Evolutionary conservation across 345 rosid genomes (phyloP).

Genomic region (Ceriops tagal): DNA sequence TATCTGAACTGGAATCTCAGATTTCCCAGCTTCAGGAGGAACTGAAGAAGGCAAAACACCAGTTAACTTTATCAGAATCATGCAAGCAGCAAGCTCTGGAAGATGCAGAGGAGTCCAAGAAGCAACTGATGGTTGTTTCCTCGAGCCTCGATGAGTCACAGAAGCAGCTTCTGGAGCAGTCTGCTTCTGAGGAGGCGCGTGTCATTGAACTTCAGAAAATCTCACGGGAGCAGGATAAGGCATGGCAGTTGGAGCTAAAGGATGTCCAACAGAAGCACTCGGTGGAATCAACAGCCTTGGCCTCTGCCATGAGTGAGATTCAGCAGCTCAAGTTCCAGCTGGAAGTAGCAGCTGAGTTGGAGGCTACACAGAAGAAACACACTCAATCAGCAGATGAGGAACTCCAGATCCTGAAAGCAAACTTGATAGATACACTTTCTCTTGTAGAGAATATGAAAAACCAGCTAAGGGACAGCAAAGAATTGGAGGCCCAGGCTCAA

Average conservation of each 20-base stretch:
- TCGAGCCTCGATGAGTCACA: slow-evolving; percentile 56
- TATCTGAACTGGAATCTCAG: slow-evolving; percentile 65
- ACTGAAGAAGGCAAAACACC: slow-evolving; percentile 68
- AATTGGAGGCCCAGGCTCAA: slow-evolving; percentile 69
- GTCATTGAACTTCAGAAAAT: slow-evolving; percentile 64
- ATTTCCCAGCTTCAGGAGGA: slow-evolving; percentile 74
- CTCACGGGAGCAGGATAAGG: slow-evolving; percentile 75
- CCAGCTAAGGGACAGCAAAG: slow-evolving; percentile 58
- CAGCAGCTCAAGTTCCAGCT: slow-evolving; percentile 68
- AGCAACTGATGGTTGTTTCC: slow-evolving; percentile 47
- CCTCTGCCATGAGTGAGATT: slow-evolving; percentile 78
- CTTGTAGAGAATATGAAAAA: slow-evolving; percentile 71
- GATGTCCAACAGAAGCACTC: slow-evolving; percentile 71
- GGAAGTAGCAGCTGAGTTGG: slow-evolving; percentile 55
- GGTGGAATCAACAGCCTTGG: slow-evolving; percentile 70
- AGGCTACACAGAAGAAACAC: slow-evolving; percentile 47
- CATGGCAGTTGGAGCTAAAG: slow-evolving; percentile 84
- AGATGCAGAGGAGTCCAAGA: slow-evolving; percentile 75
- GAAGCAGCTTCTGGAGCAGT: slow-evolving; percentile 62
- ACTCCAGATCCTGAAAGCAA: slow-evolving; percentile 61
- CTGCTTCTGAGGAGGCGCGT: slow-evolving; percentile 63
- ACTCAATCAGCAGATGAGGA: slow-evolving; percentile 54
- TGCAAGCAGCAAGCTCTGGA: slow-evolving; percentile 61
- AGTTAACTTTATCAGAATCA: slow-evolving; percentile 60
- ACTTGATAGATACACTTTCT: slow-evolving; percentile 56